Evolutionary conservation across 371 early-diverging fungal genomes (phyloP).

Genomic region (Circinella minor): DNA sequence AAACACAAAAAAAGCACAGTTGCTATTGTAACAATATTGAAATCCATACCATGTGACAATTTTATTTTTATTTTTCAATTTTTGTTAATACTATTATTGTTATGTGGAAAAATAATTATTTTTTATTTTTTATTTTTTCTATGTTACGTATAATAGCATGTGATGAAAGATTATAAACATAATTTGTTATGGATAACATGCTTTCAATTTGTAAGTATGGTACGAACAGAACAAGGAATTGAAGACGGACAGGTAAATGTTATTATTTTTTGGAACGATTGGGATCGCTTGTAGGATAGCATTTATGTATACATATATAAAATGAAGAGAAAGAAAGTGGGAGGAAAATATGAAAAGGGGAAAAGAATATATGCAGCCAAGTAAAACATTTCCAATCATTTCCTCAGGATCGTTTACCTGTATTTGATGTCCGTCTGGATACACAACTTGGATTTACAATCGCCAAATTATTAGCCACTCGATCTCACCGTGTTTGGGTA

Average conservation of each 20-base stretch:
- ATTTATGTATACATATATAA: no score
- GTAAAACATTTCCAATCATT: slow-evolving; percentile 6
- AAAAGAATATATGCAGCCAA: background rate
- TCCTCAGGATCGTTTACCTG: slow-evolving; percentile 71
- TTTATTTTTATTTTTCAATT: no score
- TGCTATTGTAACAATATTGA: no score
- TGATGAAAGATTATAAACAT: slow-evolving; percentile 50
- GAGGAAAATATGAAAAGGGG: background rate
- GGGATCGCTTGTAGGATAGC: no score
- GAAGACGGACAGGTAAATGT: slow-evolving; percentile 52
- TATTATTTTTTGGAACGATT: no score
- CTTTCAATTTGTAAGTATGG: slow-evolving; percentile 56
- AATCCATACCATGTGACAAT: background rate
- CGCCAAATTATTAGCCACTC: slow-evolving; percentile 80
- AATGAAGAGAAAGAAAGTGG: background rate
- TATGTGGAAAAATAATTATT: no score
- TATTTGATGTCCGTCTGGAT: slow-evolving; percentile 76
- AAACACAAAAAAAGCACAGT: slow-evolving; percentile 4
- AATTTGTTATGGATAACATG: slow-evolving; percentile 55
- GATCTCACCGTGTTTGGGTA: slow-evolving; percentile 86
- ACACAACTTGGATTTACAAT: slow-evolving; percentile 73
- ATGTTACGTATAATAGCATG: slow-evolving; percentile 37
- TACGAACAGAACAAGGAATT: slow-evolving; percentile 53
- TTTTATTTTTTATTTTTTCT: no score
- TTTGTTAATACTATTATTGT: no score